Evolutionary conservation across 495 filamentous ascomycete species (phyloP).

Genomic region (Evansstolkia leycettana): DNA sequence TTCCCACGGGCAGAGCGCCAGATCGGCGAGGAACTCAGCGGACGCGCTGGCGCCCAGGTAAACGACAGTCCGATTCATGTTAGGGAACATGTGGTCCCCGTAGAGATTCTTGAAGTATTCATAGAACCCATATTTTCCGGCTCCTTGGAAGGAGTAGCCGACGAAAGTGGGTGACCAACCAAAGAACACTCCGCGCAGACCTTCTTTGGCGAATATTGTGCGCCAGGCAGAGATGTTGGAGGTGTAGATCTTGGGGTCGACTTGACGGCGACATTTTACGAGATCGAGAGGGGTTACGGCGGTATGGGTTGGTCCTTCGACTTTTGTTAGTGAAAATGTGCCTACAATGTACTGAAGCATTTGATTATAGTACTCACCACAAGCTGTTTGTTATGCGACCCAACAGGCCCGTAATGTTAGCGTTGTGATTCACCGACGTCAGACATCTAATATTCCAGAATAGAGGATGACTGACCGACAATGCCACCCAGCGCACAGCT

Average conservation of each 20-base stretch:
- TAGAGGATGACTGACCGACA: conserved; percentile 33
- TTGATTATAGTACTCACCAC: conserved; percentile 29
- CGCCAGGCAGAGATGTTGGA: conserved; percentile 57
- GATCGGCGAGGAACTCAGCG: conserved; percentile 59
- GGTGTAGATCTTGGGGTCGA: conserved; percentile 57
- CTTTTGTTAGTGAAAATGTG: neutral
- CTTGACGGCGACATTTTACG: conserved; percentile 62
- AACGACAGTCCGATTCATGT: conserved; percentile 47
- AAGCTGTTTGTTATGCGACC: conserved; percentile 26
- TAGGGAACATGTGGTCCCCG: conserved; percentile 50
- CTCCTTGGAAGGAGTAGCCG: conserved; percentile 61
- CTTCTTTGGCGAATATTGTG: conserved; percentile 50
- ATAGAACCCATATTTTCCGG: conserved; percentile 68
- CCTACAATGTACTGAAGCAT: neutral
- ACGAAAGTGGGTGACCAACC: conserved; percentile 61
- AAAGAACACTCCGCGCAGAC: conserved; percentile 58
- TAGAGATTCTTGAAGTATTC: conserved; percentile 66
- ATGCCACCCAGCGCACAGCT: conserved; percentile 54
- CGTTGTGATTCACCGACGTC: too few relatives aligned
- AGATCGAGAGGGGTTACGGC: conserved; percentile 51
- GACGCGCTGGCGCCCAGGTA: conserved; percentile 53
- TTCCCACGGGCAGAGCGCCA: conserved; percentile 55
- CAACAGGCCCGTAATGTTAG: neutral
- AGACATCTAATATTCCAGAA: too few relatives aligned
- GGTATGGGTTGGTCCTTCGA: conserved; percentile 39